A percentile compares a stretch with the other conserved stretches of the same genome.
Conservation (phyloP, 2,329 filamentous ascomycete genomes). For the Clonostachys byssicola region DNA sequence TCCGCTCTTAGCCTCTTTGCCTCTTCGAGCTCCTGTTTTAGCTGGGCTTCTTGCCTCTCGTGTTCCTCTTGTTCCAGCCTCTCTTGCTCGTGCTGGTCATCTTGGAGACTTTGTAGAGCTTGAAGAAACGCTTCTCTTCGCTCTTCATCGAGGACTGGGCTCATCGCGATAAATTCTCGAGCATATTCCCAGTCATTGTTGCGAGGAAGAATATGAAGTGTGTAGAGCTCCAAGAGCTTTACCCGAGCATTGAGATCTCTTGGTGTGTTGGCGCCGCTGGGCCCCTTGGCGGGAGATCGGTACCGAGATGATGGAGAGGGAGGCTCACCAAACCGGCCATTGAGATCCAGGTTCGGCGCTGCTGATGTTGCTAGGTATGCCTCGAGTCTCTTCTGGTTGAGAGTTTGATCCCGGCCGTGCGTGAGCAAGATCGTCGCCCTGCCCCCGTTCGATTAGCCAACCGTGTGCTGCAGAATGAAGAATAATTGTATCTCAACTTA, state of each 20-base stretch:
- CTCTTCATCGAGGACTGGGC: slow-evolving; percentile 87
- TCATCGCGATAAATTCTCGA: slow-evolving; percentile 82
- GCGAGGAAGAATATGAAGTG: slow-evolving; percentile 85
- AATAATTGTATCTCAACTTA: slow-evolving; percentile 34
- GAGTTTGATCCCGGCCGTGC: slow-evolving; percentile 77
- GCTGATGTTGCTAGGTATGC: slow-evolving; percentile 78
- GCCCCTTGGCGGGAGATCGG: slow-evolving; percentile 39
- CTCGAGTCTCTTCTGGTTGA: slow-evolving; percentile 87
- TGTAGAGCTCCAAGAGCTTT: slow-evolving; percentile 93
- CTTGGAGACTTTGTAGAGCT: slow-evolving; percentile 76
- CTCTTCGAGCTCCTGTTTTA: slow-evolving; percentile 54
- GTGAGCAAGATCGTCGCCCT: slow-evolving; percentile 86
- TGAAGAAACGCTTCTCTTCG: slow-evolving; percentile 83
- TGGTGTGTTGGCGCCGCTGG: slow-evolving; percentile 73
- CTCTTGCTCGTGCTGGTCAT: slow-evolving; percentile 75
- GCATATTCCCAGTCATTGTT: slow-evolving; percentile 98
- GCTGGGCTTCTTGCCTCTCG: slow-evolving; percentile 50
- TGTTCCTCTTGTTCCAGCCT: slow-evolving; percentile 57
- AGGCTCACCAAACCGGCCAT: slow-evolving; percentile 53
- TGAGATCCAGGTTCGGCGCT: slow-evolving; percentile 68
- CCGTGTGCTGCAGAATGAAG: background rate
- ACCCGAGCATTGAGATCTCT: slow-evolving; percentile 80
- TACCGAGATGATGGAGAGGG: slow-evolving; percentile 30
- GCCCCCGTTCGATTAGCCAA: background rate
- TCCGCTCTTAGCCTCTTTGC: slow-evolving; percentile 49